Conservation (phyloP, 2,329 filamentous ascomycete species). For the Westerdykella ornata region DNA sequence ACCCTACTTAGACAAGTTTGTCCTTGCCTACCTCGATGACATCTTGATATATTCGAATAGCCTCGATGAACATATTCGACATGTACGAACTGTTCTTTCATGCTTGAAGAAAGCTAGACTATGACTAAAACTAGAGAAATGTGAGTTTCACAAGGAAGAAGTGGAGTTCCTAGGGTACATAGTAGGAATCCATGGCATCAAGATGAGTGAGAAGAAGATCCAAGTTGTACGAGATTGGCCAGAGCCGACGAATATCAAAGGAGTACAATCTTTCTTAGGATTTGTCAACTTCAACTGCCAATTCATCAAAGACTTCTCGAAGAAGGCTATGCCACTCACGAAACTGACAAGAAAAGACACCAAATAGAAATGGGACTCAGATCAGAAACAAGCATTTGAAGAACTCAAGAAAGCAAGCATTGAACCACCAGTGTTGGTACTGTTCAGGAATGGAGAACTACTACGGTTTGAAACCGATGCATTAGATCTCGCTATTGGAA, state of each 20-base stretch:
- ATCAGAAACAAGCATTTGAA: conserved; percentile 2
- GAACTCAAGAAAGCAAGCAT: conserved; percentile 1
- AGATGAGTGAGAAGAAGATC: too few relatives aligned
- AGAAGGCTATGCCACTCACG: background rate
- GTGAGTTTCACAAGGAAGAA: background rate
- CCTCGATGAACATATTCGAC: too few relatives aligned
- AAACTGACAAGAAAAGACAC: conserved; percentile 1
- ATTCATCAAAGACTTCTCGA: background rate
- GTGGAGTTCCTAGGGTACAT: conserved; percentile 7
- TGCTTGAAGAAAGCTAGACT: background rate
- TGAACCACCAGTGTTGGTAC: background rate
- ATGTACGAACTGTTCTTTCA: too few relatives aligned
- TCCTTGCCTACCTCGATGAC: conserved; percentile 17
- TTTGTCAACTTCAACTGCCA: too few relatives aligned
- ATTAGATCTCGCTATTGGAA: conserved; percentile 1
- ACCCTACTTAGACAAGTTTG: too few relatives aligned
- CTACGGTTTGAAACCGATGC: conserved; percentile 1
- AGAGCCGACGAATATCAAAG: too few relatives aligned
- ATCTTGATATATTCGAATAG: conserved; percentile 16
- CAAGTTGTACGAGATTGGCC: too few relatives aligned
- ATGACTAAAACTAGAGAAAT: background rate
- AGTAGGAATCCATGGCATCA: conserved; percentile 3
- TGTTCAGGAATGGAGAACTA: background rate
- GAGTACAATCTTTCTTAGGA: too few relatives aligned
- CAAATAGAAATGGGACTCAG: background rate